Conservation (phyloP, 2,329 filamentous ascomycete genomes). For the Calonectria naviculata region DNA sequence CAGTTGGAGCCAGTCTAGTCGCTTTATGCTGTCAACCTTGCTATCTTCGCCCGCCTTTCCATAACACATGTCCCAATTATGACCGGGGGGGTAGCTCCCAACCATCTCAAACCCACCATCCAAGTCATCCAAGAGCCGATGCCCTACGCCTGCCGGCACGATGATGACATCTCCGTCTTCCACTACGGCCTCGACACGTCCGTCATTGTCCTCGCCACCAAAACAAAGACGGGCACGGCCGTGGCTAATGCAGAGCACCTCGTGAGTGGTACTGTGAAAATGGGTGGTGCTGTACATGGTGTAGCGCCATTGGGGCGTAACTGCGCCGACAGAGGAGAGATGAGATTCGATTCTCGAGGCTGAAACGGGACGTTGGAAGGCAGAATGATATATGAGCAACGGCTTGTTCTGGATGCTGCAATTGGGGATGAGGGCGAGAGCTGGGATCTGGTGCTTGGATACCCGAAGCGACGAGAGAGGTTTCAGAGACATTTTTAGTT, state of each 20-base stretch:
- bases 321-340: slow-evolving; percentile 63
- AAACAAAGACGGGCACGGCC: slow-evolving; percentile 73
- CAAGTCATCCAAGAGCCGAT: slow-evolving; percentile 70
- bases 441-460: slow-evolving; percentile 69
- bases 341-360: slow-evolving; percentile 66
- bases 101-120: slow-evolving; percentile 71
- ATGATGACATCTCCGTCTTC: slow-evolving; percentile 72
- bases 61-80: slow-evolving; percentile 79
- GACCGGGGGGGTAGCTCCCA: slow-evolving; percentile 69
- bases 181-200: slow-evolving; percentile 65
- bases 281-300: slow-evolving; percentile 75
- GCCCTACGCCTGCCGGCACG: slow-evolving; percentile 73
- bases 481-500: slow-evolving; percentile 17
- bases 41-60: slow-evolving; percentile 59
- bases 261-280: slow-evolving; percentile 76
- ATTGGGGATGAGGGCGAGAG: slow-evolving; percentile 69
- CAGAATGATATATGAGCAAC: slow-evolving; percentile 73
- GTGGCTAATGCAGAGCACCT: slow-evolving; percentile 70
- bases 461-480: slow-evolving; percentile 62
- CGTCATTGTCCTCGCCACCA: slow-evolving; percentile 71
- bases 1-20: slow-evolving; percentile 23
- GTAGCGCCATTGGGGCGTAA: slow-evolving; percentile 74
- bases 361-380: slow-evolving; percentile 57
- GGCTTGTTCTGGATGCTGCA: slow-evolving; percentile 72
- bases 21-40: slow-evolving; percentile 23